Base-by-base conservation (phyloP, 1,284 basidiomycete species). In the Malassezia equina region DNA sequence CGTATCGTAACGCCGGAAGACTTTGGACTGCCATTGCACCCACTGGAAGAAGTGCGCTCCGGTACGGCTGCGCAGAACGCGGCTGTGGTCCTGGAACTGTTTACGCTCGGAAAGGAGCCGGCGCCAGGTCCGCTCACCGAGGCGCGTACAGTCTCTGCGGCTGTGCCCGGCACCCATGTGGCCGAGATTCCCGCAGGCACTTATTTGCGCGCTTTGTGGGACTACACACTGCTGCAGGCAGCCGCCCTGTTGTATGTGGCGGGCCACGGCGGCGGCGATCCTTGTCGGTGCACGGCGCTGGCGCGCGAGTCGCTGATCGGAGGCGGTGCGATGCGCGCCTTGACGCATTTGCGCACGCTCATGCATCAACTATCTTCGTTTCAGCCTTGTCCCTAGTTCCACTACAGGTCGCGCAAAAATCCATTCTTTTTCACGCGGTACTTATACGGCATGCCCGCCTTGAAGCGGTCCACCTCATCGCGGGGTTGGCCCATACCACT, bases 181-280 rank as follows among this genome's bases (percentile, higher is more conserved):
- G 55, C 62, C 7, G 64, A 64, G 6, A 65, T 73, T 28, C 71
- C 71, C 0, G 46, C 47, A 12, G 54, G 52, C 11, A 61, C 63
- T 3, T 47, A 69, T 7, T 46, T 74, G 2, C 45, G 55, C 7
- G 69, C 71, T 3, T 21, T 74, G 36, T 59, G 50, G 31, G 66
- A 69, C 50, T 74, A 72, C 52, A 72, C 69, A 13, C 49, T 74
- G 0, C 46, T 74, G 7, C 70, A 74, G 42, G 51, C 69, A 13
- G 60, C 70, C 5, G 71, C 71, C 6, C 52, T 71, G 21, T 60
- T 74, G 15, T 69, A 67, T 49, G 65, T 74, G 13, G 70, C 64
- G 8, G 60, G 60, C 7, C 60, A 62, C 32, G 68, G 55, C 9
- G 7, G 23, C 3, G 56, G 56, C 51, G 40, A 50, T 40, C 27